Evolutionary conservation across 2,329 filamentous ascomycete species (phyloP).

Genomic region (Cladosporium sp.): DNA sequence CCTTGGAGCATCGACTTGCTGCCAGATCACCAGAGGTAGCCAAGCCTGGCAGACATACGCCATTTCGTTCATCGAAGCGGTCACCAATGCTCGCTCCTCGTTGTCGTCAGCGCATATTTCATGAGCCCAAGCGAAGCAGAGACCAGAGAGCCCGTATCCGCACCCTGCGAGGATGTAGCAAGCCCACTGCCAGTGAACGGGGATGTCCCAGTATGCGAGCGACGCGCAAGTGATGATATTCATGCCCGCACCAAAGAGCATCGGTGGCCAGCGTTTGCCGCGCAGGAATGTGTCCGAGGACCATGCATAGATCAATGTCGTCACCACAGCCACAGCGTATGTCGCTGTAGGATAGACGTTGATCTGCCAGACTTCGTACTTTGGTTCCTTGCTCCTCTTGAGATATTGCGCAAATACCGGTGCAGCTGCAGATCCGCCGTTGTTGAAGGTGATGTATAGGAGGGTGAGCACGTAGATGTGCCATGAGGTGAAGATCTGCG

Average conservation of each 20-base stretch:
- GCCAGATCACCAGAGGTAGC: conserved; percentile 51
- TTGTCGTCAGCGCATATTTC: conserved; percentile 60
- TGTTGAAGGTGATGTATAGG: conserved; percentile 66
- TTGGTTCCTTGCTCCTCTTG: conserved; percentile 38
- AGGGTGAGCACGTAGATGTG: conserved; percentile 62
- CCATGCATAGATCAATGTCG: conserved; percentile 67
- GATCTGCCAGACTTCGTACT: conserved; percentile 56
- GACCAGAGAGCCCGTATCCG: conserved; percentile 35
- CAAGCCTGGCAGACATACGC: conserved; percentile 67
- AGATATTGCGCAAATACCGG: conserved; percentile 58
- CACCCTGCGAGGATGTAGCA: conserved; percentile 37
- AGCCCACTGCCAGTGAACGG: conserved; percentile 37
- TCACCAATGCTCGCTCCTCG: conserved; percentile 60
- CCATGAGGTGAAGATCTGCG: conserved; percentile 63
- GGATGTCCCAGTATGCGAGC: conserved; percentile 49
- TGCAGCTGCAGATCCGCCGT: conserved; percentile 54
- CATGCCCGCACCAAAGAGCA: conserved; percentile 57
- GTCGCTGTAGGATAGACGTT: conserved; percentile 57
- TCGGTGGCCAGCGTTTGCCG: conserved; percentile 54
- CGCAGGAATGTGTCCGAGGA: conserved; percentile 62
- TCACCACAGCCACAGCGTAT: conserved; percentile 57
- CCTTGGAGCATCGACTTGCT: conserved; percentile 9
- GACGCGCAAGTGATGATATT: conserved; percentile 51
- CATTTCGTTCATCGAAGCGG: conserved; percentile 68
- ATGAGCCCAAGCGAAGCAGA: conserved; percentile 44